Evolutionary conservation across 2,329 filamentous ascomycete genomes (phyloP).

Genomic region (Lachnellula willkommii): DNA sequence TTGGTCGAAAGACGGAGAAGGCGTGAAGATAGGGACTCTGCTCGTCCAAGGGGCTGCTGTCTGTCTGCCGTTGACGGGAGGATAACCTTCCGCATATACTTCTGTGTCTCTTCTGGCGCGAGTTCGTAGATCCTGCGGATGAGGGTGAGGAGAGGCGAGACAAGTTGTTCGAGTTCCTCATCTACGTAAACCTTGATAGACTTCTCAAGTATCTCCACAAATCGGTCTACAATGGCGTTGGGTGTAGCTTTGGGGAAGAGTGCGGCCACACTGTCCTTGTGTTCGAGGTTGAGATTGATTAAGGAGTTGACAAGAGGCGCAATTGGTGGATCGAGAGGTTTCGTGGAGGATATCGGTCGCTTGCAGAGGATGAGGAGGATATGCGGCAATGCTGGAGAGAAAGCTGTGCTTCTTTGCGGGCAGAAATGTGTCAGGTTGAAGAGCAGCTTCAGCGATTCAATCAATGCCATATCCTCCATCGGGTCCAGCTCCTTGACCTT

Average conservation of each 20-base stretch:
- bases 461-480: conserved; percentile 74
- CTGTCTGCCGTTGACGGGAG: conserved; percentile 76
- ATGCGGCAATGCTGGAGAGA: conserved; percentile 62
- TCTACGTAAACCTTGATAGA: conserved; percentile 60
- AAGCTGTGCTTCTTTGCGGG: conserved; percentile 53
- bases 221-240: conserved; percentile 53
- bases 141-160: conserved; percentile 69
- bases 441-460: conserved; percentile 78
- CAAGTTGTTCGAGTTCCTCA: conserved; percentile 64
- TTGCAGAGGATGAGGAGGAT: conserved; percentile 66
- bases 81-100: conserved; percentile 59
- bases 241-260: conserved; percentile 63
- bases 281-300: conserved; percentile 67
- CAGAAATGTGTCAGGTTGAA: conserved; percentile 83
- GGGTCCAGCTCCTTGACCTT: conserved; percentile 37
- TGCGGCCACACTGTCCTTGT: conserved; percentile 40
- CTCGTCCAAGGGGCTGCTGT: conserved; percentile 68
- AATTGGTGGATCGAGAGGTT: conserved; percentile 68
- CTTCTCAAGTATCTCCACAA: conserved; percentile 65
- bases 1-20: conserved; percentile 75
- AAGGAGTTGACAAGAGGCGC: conserved; percentile 73
- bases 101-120: conserved; percentile 57
- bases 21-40: conserved; percentile 66
- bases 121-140: conserved; percentile 66
- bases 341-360: conserved; percentile 49